Percentiles rank a stretch among this genome's conserved stretches.
These are phyloP conservation scores for Actinomortierella ambigua DNA, from an alignment of 371 early-diverging fungal genomes.

Conservation along the genomic window DNA sequence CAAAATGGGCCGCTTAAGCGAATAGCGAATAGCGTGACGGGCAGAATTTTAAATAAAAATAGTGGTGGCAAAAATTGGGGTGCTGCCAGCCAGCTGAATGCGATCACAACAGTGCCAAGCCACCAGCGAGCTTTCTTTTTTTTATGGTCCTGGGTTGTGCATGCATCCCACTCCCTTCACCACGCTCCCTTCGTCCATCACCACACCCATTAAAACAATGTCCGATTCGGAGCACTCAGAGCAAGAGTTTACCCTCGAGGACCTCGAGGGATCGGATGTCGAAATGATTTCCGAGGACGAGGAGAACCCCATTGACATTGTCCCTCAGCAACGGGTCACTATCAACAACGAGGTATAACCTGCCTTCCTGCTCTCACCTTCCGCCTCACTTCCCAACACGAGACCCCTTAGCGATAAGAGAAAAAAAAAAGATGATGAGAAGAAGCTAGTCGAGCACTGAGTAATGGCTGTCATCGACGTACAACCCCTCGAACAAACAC, in stretches of 20 bases:
- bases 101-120: too few species aligned
- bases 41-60: neutral
- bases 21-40: neutral
- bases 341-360: conserved; percentile 77
- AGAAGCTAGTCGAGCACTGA: too few species aligned
- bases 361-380: too few species aligned
- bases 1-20: neutral
- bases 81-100: neutral
- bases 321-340: conserved; percentile 64
- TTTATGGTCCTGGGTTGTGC: neutral
- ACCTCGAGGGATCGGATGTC: conserved; percentile 43
- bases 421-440: too few species aligned
- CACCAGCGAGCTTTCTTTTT: neutral
- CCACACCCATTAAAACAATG: conserved; percentile 12
- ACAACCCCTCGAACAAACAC: too few species aligned
- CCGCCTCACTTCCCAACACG: too few species aligned
- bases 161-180: neutral
- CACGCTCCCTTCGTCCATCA: conserved; percentile 4
- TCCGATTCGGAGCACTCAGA: conserved; percentile 42
- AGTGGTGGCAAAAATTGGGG: neutral
- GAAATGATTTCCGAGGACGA: conserved; percentile 45
- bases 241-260: conserved; percentile 36
- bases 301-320: conserved; percentile 53
- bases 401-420: too few species aligned
- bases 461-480: too few species aligned